These are phyloP conservation scores for Dryadomyces quercus-mongolicae DNA, from an alignment of 2,329 filamentous ascomycete genomes.

Conservation along the genomic window DNA sequence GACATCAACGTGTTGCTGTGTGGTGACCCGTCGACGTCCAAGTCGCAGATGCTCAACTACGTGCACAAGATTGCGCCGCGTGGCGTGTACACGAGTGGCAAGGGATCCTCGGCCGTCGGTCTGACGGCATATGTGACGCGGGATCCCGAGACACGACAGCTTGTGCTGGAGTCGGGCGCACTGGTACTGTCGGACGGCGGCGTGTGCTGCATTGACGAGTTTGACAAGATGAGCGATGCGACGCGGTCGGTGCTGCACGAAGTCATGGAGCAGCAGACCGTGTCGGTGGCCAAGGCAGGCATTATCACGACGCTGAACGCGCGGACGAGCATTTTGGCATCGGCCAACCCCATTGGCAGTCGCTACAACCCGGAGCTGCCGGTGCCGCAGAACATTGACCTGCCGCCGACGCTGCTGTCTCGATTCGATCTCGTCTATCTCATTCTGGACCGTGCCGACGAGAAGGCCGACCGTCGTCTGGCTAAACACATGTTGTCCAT, in stretches of 20 bases:
- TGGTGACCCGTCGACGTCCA: conserved; percentile 91
- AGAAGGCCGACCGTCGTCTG: conserved; percentile 75
- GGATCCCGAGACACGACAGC: conserved; percentile 67
- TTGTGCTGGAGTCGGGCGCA: conserved; percentile 70
- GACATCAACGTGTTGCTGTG: conserved; percentile 97
- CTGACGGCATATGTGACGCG: conserved; percentile 71
- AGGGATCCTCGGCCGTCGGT: conserved; percentile 71
- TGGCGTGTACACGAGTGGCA: conserved; percentile 69
- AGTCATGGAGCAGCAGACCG: conserved; percentile 82
- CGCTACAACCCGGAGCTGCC: conserved; percentile 94
- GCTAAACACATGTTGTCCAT: conserved; percentile 90
- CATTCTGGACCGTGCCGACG: conserved; percentile 86
- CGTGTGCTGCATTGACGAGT: conserved; percentile 77
- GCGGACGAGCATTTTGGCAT: conserved; percentile 87
- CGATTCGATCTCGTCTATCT: conserved; percentile 96
- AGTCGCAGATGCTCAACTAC: conserved; percentile 89
- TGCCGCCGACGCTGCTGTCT: conserved; percentile 86
- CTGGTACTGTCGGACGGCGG: conserved; percentile 70
- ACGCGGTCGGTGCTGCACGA: conserved; percentile 75
- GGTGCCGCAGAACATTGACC: conserved; percentile 94
- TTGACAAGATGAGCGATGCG: conserved; percentile 74
- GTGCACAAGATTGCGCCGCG: conserved; percentile 96
- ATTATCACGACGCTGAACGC: conserved; percentile 97
- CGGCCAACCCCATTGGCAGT: conserved; percentile 94
- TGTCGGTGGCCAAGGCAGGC: conserved; percentile 78